Evolutionary conservation across 768 basidiomycete genomes (phyloP).

Genomic region (Cyclocybe cylindracea): DNA sequence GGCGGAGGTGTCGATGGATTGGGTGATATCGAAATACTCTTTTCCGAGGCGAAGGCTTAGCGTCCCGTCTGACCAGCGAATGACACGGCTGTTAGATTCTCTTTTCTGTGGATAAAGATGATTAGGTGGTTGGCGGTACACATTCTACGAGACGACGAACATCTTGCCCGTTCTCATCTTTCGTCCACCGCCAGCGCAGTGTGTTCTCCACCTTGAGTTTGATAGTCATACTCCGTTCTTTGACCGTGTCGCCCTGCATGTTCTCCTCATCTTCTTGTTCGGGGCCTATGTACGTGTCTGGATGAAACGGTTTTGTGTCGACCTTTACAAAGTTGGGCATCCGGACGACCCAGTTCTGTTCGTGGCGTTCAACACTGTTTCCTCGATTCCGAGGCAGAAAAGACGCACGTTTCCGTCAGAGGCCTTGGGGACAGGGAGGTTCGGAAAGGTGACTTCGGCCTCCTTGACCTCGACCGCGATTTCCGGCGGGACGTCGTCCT

Average conservation of each 20-base stretch:
- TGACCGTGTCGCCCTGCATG: conserved; percentile 56
- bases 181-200: conserved; percentile 92
- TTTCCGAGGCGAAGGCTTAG: conserved; percentile 89
- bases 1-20: conserved; percentile 77
- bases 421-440: conserved; percentile 77
- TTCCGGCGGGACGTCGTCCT: conserved; percentile 68
- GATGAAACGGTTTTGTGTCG: conserved; percentile 88
- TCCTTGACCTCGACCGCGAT: conserved; percentile 59
- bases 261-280: conserved; percentile 75
- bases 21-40: conserved; percentile 90
- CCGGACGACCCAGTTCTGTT: conserved; percentile 86
- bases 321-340: conserved; percentile 94
- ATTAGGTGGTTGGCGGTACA: background rate
- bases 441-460: conserved; percentile 81
- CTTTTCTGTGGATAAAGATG: conserved; percentile 48
- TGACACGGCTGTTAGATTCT: conserved; percentile 88
- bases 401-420: conserved; percentile 78
- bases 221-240: conserved; percentile 81
- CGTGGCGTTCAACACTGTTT: background rate
- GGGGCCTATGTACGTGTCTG: conserved; percentile 80
- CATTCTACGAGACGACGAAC: conserved; percentile 48
- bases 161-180: conserved; percentile 71
- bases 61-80: conserved; percentile 96
- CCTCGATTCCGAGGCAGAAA: conserved; percentile 4
- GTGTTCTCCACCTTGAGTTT: conserved; percentile 93